These are phyloP conservation scores for Pichia sp. DNA, from an alignment of 1,139 yeast species.

Conservation along the genomic window DNA sequence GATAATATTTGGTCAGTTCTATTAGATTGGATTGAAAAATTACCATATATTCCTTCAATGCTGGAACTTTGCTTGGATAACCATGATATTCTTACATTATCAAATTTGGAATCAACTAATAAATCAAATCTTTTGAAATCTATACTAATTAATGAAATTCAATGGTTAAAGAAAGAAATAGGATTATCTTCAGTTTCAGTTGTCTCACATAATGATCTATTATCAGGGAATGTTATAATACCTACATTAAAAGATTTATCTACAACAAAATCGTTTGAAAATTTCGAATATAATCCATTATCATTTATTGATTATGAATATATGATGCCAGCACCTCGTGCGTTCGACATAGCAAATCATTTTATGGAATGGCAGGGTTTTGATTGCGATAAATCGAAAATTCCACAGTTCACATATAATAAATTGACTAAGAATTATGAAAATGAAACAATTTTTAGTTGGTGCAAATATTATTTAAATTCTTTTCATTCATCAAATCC, in stretches of 20 bases:
- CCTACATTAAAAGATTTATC: slow-evolving; percentile 30
- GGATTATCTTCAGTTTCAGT: slow-evolving; percentile 47
- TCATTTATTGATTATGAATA: slow-evolving; percentile 78
- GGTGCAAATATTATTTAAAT: slow-evolving; percentile 44
- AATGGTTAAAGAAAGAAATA: slow-evolving; percentile 45
- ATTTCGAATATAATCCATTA: slow-evolving; percentile 8
- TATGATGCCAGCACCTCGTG: slow-evolving; percentile 74
- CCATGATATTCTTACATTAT: slow-evolving; percentile 21
- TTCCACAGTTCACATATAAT: slow-evolving; percentile 44
- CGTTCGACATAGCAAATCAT: slow-evolving; percentile 81
- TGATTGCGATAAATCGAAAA: slow-evolving; percentile 55
- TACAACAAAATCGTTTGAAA: neutral
- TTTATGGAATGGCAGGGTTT: slow-evolving; percentile 87
- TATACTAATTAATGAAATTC: slow-evolving; percentile 43
- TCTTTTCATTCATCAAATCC: slow-evolving; percentile 12
- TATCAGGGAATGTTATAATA: slow-evolving; percentile 66
- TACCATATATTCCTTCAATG: slow-evolving; percentile 47
- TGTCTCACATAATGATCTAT: slow-evolving; percentile 64
- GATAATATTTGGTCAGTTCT: slow-evolving; percentile 53
- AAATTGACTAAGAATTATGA: slow-evolving; percentile 9
- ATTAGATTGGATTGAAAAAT: slow-evolving; percentile 54
- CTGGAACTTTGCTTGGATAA: slow-evolving; percentile 38
- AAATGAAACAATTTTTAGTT: slow-evolving; percentile 35
- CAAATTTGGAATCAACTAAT: too few relatives aligned
- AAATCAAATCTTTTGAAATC: slow-evolving; percentile 24